phyloP scores from a whole-genome alignment of 192 early-diverging fungal species.

The Coemansia sp. region DNA sequence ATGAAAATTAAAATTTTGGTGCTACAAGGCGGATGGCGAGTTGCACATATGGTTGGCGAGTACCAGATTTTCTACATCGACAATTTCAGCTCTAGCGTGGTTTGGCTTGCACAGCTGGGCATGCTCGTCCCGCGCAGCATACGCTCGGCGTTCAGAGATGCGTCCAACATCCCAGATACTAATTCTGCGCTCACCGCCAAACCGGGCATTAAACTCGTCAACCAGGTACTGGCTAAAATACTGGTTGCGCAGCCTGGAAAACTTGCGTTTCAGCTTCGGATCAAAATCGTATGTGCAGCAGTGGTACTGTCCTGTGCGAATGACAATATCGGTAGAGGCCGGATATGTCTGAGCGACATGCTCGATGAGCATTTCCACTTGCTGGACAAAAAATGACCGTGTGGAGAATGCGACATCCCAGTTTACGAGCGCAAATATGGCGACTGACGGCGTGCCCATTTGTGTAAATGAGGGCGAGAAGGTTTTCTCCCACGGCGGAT shows the following conservation, averaged over 20 bases:
- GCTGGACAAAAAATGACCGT: slow-evolving; percentile 20
- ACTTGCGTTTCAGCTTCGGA: slow-evolving; percentile 26
- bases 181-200: slow-evolving; percentile 1
- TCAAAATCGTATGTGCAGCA: slow-evolving; percentile 54
- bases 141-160: slow-evolving; percentile 31
- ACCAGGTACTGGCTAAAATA: slow-evolving; percentile 30
- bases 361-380: slow-evolving; percentile 23
- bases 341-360: slow-evolving; percentile 28
- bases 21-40: background rate
- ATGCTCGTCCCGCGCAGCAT: slow-evolving; percentile 21
- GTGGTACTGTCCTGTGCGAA: slow-evolving; percentile 56
- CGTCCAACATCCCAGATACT: slow-evolving; percentile 49
- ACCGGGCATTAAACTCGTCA: slow-evolving; percentile 13
- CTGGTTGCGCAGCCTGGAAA: slow-evolving; percentile 27
- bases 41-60: slow-evolving; percentile 31
- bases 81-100: slow-evolving; percentile 46
- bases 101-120: slow-evolving; percentile 43
- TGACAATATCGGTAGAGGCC: slow-evolving; percentile 24
- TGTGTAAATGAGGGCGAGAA: slow-evolving; percentile 31
- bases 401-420: slow-evolving; percentile 54
- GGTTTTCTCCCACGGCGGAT: slow-evolving; percentile 14
- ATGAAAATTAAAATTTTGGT: too few species aligned
- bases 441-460: slow-evolving; percentile 9
- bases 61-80: slow-evolving; percentile 53
- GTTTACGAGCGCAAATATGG: slow-evolving; percentile 50